Evolutionary conservation across 2,329 filamentous ascomycete species (phyloP).

Genomic region (Cladosporium sp.): DNA sequence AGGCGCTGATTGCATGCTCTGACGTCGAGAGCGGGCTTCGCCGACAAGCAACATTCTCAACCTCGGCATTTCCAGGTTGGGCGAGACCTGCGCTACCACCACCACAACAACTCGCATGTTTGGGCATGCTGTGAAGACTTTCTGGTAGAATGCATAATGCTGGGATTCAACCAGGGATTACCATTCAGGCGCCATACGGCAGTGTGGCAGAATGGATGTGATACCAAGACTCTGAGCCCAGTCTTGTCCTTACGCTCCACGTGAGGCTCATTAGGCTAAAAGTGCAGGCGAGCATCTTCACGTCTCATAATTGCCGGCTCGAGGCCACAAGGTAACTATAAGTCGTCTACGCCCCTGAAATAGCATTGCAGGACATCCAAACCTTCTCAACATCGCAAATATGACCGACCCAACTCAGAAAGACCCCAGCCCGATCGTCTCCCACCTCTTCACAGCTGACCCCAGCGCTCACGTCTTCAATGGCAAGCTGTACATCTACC

Average conservation of each 20-base stretch:
- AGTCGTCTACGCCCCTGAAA: not conserved
- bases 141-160: not conserved
- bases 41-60: not conserved
- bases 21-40: too few relatives aligned
- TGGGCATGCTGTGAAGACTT: not conserved
- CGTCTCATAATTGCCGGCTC: slow-evolving; percentile 9
- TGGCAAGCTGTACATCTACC: slow-evolving; percentile 71
- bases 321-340: not conserved
- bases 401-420: slow-evolving; percentile 46
- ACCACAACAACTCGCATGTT: too few relatives aligned
- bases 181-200: slow-evolving; percentile 4
- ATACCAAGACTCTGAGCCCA: not conserved
- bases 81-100: not conserved
- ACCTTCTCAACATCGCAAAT: not conserved
- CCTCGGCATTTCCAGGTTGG: not conserved
- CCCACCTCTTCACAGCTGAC: slow-evolving; percentile 73
- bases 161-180: not conserved
- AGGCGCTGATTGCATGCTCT: too few relatives aligned
- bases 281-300: not conserved
- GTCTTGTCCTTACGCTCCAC: slow-evolving; percentile 9
- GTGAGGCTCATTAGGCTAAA: slow-evolving; percentile 9
- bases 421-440: slow-evolving; percentile 59
- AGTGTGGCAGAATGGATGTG: not conserved
- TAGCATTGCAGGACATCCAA: not conserved
- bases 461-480: slow-evolving; percentile 79